These are phyloP conservation scores for Paramarasmius palmivorus DNA, from an alignment of 1,284 basidiomycete genomes.

Conservation along the genomic window DNA sequence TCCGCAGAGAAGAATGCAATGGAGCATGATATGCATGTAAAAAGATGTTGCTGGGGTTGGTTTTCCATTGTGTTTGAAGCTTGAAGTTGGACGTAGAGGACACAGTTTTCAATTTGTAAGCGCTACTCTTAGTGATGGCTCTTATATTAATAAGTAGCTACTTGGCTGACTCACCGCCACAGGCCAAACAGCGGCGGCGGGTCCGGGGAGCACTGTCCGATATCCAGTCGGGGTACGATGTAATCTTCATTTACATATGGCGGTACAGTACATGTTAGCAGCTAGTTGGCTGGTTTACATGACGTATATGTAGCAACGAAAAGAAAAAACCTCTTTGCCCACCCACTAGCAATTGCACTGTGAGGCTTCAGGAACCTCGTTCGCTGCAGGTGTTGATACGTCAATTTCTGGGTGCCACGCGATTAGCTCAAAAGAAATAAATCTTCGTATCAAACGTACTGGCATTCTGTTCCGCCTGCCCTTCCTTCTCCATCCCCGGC, in stretches of 20 bases:
- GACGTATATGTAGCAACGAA: not conserved
- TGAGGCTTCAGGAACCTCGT: slow-evolving; percentile 76
- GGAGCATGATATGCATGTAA: slow-evolving; percentile 92
- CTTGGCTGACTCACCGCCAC: too few relatives aligned
- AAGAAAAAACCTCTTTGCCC: not conserved
- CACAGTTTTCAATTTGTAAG: too few relatives aligned
- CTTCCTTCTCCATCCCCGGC: slow-evolving; percentile 92
- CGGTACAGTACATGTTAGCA: too few relatives aligned
- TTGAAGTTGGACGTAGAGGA: too few relatives aligned
- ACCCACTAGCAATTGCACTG: slow-evolving; percentile 66
- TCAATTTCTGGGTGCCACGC: slow-evolving; percentile 68
- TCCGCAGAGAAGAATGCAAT: slow-evolving; percentile 87
- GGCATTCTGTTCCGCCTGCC: slow-evolving; percentile 66
- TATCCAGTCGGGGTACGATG: too few relatives aligned
- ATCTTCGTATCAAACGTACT: slow-evolving; percentile 48
- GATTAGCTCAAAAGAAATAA: slow-evolving; percentile 9
- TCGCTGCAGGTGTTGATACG: slow-evolving; percentile 65
- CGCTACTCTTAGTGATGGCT: too few relatives aligned
- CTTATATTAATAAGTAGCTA: too few relatives aligned
- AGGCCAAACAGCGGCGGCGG: too few relatives aligned
- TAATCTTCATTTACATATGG: too few relatives aligned
- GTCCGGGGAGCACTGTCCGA: too few relatives aligned
- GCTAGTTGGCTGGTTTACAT: too few relatives aligned
- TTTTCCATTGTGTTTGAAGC: slow-evolving; percentile 18
- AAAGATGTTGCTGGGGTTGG: slow-evolving; percentile 40